Conservation (phyloP, 139 green algal genomes). For the Astrephomene gubernaculifera region DNA sequence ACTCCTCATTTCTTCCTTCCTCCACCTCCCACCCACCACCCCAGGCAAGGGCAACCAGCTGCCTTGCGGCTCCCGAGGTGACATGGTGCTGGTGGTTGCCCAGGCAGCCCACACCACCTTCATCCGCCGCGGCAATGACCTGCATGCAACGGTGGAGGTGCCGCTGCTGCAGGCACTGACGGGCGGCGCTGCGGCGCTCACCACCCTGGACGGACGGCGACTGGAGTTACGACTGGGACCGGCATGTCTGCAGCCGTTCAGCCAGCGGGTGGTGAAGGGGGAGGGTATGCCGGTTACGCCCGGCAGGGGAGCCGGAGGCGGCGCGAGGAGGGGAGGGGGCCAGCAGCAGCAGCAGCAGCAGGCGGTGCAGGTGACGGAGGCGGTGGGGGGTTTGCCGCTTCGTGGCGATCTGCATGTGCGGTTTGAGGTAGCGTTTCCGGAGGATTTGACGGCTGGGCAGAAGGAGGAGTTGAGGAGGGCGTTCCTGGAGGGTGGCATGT, state of each 20-base stretch:
- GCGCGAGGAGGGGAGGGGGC: neutral
- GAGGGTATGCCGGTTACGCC: constrained; percentile 37
- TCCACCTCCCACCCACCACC: neutral
- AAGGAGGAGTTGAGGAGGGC: constrained; percentile 32
- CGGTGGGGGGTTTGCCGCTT: neutral
- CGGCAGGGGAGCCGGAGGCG: neutral
- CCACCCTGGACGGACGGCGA: constrained; percentile 37
- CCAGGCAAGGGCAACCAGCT: constrained; percentile 41
- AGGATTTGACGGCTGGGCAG: constrained; percentile 25
- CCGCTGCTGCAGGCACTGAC: constrained; percentile 42
- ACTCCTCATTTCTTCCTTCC: neutral
- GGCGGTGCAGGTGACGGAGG: constrained; percentile 17
- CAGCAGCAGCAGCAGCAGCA: neutral
- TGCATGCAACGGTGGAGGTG: constrained; percentile 32
- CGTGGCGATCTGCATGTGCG: constrained; percentile 42
- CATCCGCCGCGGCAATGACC: constrained; percentile 34
- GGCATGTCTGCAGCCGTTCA: constrained; percentile 1
- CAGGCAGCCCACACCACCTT: constrained; percentile 36
- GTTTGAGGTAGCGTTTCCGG: constrained; percentile 48
- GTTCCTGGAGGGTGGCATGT: too few relatives aligned
- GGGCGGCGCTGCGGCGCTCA: constrained; percentile 31
- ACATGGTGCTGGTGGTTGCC: constrained; percentile 19
- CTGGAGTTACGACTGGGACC: constrained; percentile 34
- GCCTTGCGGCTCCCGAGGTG: neutral
- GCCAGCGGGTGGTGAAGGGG: constrained; percentile 23